Base-by-base conservation (phyloP, 1,284 basidiomycete species). In the Marasmius tenuissimus region DNA sequence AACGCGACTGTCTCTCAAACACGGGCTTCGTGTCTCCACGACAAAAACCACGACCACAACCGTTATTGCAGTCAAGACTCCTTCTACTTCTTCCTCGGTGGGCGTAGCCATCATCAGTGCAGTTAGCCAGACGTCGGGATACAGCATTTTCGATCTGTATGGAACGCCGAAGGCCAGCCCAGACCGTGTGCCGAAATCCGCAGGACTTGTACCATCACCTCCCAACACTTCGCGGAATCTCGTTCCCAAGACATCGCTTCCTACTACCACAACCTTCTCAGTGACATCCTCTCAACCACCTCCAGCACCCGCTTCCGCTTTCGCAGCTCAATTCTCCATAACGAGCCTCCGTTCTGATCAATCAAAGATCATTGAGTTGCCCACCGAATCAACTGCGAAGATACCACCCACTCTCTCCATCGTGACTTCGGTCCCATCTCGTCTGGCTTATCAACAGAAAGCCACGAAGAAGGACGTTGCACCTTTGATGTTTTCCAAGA, bases 121-220 rank as follows among this genome's bases (percentile, higher is more conserved):
- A 47, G 45, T 47, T n/a, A 47, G 59, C 8, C 56, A 59, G 7
- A 39, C 62, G 8, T 33, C 50, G 50, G 57, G 59, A 9, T 61
- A 50, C 59, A 63, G 59, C 37, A 61, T 63, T 22, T 50, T 63
- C 14, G 62, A 63, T 9, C 39, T 63, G 37, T 63, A 63, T 38
- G 62, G 59, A 38, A 47, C 60, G 33, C 58, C 59, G 6, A 59
- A 59, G 14, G 11, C 14, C 37, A 42, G 10, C 35, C 8, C 54
- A 55, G 14, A 55, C 56, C 33, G 27, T 37, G 16, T 18, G n/a
- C 56, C 56, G 10, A 48, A 57, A 22, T 11, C 39, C 16, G 35
- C 56, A 34, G 42, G 39, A 27, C 48, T 57, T 22, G 20, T 27
- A 20, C n/a, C 52, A 35, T 34, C 34, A 47, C 42, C 47, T 27